A percentile compares a stretch with the other conserved stretches of the same genome.
Evolutionary conservation across 768 basidiomycete genomes (phyloP).

Genomic region (Cystoderma amianthinum): DNA sequence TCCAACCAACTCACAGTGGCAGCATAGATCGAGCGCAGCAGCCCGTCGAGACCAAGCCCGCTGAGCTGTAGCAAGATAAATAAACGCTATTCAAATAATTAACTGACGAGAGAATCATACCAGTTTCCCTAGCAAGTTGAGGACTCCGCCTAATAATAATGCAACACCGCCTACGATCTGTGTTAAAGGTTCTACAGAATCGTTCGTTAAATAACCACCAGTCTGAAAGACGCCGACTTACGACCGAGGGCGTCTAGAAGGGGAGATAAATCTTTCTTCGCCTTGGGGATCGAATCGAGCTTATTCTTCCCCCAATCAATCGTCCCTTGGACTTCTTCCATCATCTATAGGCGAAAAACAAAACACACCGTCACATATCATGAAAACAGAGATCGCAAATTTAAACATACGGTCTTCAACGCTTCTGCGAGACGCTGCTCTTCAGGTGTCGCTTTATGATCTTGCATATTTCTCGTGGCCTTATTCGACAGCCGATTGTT

Average conservation of each 20-base stretch:
- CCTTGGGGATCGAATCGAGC: conserved; percentile 27
- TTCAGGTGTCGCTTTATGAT: conserved; percentile 27
- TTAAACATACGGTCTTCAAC: conserved; percentile 26
- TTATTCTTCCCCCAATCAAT: no score
- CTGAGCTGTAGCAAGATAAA: conserved; percentile 12
- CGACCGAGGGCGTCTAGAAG: conserved; percentile 26
- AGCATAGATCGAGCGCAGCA: conserved; percentile 22
- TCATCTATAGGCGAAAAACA: conserved; percentile 2
- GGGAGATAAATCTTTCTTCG: no score
- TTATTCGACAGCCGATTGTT: conserved; percentile 24
- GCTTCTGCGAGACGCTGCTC: conserved; percentile 31
- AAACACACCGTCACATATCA: no score
- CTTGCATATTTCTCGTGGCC: conserved; percentile 24
- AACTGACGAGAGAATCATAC: no score
- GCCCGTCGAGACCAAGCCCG: conserved; percentile 22
- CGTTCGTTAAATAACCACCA: no score
- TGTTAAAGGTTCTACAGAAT: conserved; percentile 26
- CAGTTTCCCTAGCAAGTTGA: conserved; percentile 24
- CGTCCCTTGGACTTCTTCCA: conserved; percentile 28
- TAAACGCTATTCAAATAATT: neutral
- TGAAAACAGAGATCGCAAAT: no score
- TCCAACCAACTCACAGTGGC: conserved; percentile 19
- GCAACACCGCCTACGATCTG: conserved; percentile 31
- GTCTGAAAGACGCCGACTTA: no score
- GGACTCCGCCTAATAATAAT: no score